Evolutionary conservation across 495 filamentous ascomycete species (phyloP).

Genomic region (Ascobolus immersus): DNA sequence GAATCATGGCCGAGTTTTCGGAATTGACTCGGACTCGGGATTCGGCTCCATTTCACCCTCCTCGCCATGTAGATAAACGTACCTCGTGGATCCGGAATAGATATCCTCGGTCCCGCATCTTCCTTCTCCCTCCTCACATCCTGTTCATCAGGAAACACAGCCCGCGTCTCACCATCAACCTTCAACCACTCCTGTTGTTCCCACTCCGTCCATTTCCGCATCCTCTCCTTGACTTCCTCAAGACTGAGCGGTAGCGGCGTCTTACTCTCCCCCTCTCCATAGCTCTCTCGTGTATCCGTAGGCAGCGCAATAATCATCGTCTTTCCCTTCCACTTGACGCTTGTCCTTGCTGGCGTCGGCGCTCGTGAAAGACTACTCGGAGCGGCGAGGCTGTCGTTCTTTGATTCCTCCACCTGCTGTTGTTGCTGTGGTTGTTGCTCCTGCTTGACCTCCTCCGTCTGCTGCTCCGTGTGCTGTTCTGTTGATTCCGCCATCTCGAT

Average conservation of each 20-base stretch:
- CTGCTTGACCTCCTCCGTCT: too few species aligned
- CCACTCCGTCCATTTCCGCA: conserved; percentile 49
- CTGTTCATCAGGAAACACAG: conserved; percentile 42
- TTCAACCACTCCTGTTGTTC: conserved; percentile 52
- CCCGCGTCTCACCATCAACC: conserved; percentile 33
- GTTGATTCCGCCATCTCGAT: too few species aligned
- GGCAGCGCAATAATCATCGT: conserved; percentile 47
- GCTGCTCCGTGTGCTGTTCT: too few species aligned
- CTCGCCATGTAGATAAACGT: conserved; percentile 4
- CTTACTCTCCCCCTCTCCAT: conserved; percentile 33
- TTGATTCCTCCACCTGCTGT: conserved; percentile 10
- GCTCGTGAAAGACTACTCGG: too few species aligned
- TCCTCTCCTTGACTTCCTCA: conserved; percentile 34
- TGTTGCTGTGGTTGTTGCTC: too few species aligned
- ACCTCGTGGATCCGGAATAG: conserved; percentile 43
- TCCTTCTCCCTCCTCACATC: too few species aligned
- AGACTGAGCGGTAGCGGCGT: conserved; percentile 32
- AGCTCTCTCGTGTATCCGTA: conserved; percentile 26
- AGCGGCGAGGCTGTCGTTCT: too few species aligned
- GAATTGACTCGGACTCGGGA: neutral
- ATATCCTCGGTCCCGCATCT: too few species aligned
- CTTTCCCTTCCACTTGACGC: conserved; percentile 39
- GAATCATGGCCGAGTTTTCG: too few species aligned
- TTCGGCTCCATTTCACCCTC: conserved; percentile 16
- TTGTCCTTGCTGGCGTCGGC: conserved; percentile 11